Evolutionary conservation across 1,284 basidiomycete species (phyloP), one percentile per base, ranked within the genome.

Genomic region (Coniferiporia weirii): DNA sequence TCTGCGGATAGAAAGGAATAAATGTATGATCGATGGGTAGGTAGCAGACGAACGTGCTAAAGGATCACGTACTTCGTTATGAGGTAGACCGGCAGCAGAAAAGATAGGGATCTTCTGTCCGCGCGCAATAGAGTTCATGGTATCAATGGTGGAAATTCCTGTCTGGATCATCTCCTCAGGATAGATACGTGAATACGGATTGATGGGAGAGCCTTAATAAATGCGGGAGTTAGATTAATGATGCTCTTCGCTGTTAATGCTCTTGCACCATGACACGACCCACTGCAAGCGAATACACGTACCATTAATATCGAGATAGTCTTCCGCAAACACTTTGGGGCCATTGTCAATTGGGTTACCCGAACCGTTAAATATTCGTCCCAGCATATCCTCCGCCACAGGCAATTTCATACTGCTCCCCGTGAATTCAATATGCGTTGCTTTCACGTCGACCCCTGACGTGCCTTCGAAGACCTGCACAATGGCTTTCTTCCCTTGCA

Each of bases 91-190:
- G 61, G 97, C 93, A 50, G 97, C 97, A 61, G 95, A 98, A 82
- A 99, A 99, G 74, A 99, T 99, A 63, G 97, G 97, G 65, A 99
- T 99, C 85, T 99, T 99, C 76, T 99, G 97, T 50, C 97, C 97
- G 79, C 97, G 94, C 60, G 97, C 97, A 72, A 99, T 99, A 63
- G 96, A 97, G 79, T 99, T 97, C 95, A 98, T 98, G 54, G 87
- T 88, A 75, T 98, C 95, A 71, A 98, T 98, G 36, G 97, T 99
- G 44, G 96, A 98, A 72, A 99, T 99, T 78, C 97, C 97, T 19
- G 97, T 99, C 75, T 99, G 97, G 67, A 99, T 99, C 97, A 99
- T 99, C 79, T 99, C 96, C 76, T 99, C 97, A 64, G 97, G 97
- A 78, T 99, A 99, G 76, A 98, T 98, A 72, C 97, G 95, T 63